Conservation (phyloP, 768 basidiomycete genomes). For the Gloeostereum incarnatum region DNA sequence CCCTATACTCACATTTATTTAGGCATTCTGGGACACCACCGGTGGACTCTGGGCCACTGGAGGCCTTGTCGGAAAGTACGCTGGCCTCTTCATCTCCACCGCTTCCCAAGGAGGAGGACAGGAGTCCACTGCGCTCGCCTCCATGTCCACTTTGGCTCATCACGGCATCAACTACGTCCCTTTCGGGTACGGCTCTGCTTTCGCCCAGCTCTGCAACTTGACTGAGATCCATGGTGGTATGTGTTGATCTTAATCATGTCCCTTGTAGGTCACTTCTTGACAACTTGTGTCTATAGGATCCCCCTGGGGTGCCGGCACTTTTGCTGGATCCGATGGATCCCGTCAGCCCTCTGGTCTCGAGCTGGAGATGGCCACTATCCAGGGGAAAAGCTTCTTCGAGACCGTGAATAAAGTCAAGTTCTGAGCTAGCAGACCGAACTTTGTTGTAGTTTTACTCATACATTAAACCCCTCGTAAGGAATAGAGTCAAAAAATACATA, state of each 20-base stretch:
- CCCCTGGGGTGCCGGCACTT: slow-evolving; percentile 73
- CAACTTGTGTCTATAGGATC: slow-evolving; percentile 44
- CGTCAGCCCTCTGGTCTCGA: slow-evolving; percentile 55
- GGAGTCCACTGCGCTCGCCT: slow-evolving; percentile 42
- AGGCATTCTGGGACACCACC: slow-evolving; percentile 73
- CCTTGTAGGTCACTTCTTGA: no score
- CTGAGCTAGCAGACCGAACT: no score
- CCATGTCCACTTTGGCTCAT: slow-evolving; percentile 54
- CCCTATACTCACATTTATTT: neutral
- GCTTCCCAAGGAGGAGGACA: slow-evolving; percentile 75
- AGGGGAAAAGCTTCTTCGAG: slow-evolving; percentile 52
- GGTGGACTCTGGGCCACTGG: slow-evolving; percentile 56
- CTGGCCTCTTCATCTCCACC: slow-evolving; percentile 64
- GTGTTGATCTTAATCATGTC: no score
- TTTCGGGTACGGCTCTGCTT: slow-evolving; percentile 52
- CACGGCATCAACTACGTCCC: slow-evolving; percentile 71
- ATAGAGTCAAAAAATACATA: no score
- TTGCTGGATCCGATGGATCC: slow-evolving; percentile 42
- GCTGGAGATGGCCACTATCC: slow-evolving; percentile 44
- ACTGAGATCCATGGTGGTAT: slow-evolving; percentile 49
- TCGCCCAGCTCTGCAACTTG: slow-evolving; percentile 30
- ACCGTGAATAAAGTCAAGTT: slow-evolving; percentile 32
- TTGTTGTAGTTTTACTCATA: no score
- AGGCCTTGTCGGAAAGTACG: slow-evolving; percentile 65
- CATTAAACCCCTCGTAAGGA: no score